A percentile compares a stretch with the other conserved stretches of the same genome.
phyloP scores from a whole-genome alignment of 1,284 basidiomycete genomes.

The Mycena sp. region DNA sequence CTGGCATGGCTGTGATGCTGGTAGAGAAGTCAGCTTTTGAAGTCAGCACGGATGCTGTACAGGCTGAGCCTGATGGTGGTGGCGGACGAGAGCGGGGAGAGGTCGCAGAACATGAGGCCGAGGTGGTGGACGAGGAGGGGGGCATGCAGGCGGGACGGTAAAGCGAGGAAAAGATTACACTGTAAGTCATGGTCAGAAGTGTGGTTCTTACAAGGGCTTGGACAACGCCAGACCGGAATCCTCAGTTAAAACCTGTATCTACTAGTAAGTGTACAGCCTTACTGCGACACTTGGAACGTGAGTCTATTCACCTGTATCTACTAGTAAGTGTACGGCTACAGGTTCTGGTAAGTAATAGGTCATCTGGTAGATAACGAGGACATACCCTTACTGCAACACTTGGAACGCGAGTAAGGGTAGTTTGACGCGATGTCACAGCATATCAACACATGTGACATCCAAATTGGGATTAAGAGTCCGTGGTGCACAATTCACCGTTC shows the following conservation, averaged over 20 bases:
- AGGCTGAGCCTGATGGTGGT: not conserved
- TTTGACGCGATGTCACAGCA: not conserved
- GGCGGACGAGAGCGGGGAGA: not conserved
- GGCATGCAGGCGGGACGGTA: not conserved
- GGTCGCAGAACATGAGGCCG: not conserved
- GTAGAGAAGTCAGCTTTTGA: slow-evolving; percentile 39
- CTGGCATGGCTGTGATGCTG: slow-evolving; percentile 41
- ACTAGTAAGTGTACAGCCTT: not conserved
- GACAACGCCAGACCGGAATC: not conserved
- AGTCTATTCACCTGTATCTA: too few species aligned
- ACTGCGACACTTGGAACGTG: not conserved
- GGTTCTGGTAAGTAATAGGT: too few species aligned
- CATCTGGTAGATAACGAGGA: too few species aligned
- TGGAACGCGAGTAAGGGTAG: too few species aligned
- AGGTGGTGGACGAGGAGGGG: not conserved
- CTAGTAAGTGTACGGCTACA: too few species aligned
- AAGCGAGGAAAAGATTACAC: slow-evolving; percentile 13
- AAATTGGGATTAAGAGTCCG: too few species aligned
- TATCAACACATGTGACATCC: not conserved
- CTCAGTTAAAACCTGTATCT: not conserved
- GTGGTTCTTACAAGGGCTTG: slow-evolving; percentile 1
- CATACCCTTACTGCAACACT: too few species aligned
- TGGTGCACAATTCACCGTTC: too few species aligned
- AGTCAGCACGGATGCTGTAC: not conserved
- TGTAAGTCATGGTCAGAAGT: slow-evolving; percentile 8